Conservation (phyloP, 192 early-diverging fungal genomes). For the Coemansia sp. region DNA sequence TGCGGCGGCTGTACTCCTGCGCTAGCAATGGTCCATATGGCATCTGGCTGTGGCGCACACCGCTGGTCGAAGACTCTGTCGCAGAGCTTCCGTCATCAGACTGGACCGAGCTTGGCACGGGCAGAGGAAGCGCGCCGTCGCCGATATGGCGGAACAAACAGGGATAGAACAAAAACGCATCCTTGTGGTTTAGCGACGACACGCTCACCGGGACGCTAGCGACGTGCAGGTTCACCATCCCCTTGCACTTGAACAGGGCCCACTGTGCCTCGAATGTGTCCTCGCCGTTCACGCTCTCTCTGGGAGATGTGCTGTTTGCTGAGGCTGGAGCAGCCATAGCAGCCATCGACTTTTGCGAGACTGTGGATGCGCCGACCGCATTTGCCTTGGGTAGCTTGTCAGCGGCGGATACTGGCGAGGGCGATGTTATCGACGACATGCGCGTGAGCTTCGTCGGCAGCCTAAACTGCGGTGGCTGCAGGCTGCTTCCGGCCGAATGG, state of each 20-base stretch:
- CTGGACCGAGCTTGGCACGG: not conserved
- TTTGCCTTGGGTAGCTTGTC: no score
- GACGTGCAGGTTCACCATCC: conserved; percentile 38
- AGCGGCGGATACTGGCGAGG: not conserved
- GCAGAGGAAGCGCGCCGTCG: not conserved
- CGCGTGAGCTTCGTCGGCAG: conserved; percentile 16
- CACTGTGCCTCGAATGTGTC: conserved; percentile 22
- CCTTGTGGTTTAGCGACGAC: conserved; percentile 46
- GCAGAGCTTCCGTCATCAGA: not conserved
- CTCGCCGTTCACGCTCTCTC: no score
- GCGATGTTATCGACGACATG: not conserved
- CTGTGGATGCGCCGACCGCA: no score
- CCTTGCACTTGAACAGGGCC: conserved; percentile 48
- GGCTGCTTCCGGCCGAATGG: not conserved
- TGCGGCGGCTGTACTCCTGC: conserved; percentile 33
- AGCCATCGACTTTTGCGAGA: no score
- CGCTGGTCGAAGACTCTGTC: not conserved
- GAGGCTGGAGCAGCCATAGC: no score
- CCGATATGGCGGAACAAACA: conserved; percentile 22
- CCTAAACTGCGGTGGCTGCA: conserved; percentile 3
- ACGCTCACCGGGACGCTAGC: conserved; percentile 30
- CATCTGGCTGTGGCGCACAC: not conserved
- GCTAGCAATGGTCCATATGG: conserved; percentile 14
- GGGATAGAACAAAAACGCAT: conserved; percentile 43
- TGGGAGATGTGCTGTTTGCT: no score